A percentile compares a stretch with the other conserved stretches of the same genome.
Evolutionary conservation across 257 asterid species (phyloP).

Genomic region (Lithospermum erythrorhizon): DNA sequence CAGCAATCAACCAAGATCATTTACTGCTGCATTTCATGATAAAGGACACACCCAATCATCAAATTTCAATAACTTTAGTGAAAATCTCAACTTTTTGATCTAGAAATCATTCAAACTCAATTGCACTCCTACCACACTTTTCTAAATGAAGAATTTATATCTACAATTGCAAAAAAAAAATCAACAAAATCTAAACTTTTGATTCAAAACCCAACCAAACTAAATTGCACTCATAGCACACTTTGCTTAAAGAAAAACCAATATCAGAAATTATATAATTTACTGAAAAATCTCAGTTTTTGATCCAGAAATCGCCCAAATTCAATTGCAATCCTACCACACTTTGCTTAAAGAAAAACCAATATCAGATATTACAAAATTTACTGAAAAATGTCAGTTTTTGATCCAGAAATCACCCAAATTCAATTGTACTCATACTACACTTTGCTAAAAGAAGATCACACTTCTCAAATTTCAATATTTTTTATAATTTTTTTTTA

Average conservation of each 20-base stretch:
- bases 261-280: too few species aligned
- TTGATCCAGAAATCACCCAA: not conserved
- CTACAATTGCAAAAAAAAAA: not conserved
- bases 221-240: conserved; percentile 23
- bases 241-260: too few species aligned
- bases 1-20: not conserved
- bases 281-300: conserved; percentile 17
- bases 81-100: conserved; percentile 27
- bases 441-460: too few species aligned
- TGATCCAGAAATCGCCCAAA: too few species aligned
- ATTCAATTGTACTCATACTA: too few species aligned
- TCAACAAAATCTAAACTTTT: too few species aligned
- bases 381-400: not conserved
- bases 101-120: conserved; percentile 75
- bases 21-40: not conserved
- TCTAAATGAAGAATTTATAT: too few species aligned
- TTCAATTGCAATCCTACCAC: too few species aligned
- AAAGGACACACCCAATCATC: not conserved
- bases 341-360: too few species aligned
- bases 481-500: conserved; percentile 12
- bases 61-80: not conserved
- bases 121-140: conserved; percentile 8
- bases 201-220: conserved; percentile 28
- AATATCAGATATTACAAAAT: too few species aligned
- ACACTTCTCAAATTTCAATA: not conserved